Conservation (phyloP, 75 land plant species). For the Pinus tabuliformis region DNA sequence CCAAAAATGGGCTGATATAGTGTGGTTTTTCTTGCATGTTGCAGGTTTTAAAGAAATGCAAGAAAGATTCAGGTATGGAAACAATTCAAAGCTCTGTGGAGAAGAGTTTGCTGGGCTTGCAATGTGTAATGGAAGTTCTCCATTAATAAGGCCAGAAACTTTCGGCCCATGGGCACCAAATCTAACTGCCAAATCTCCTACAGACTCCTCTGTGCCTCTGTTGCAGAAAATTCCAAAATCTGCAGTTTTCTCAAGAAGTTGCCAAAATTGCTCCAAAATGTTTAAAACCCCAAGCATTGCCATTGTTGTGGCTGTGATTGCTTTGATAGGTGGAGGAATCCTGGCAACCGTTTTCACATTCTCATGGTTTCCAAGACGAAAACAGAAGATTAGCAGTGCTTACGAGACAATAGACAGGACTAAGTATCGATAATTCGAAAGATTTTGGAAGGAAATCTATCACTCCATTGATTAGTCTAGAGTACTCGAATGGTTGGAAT, state of each 20-base stretch:
- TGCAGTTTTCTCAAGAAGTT: slow-evolving; percentile 21
- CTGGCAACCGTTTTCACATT: slow-evolving; percentile 32
- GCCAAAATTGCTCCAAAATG: slow-evolving; percentile 24
- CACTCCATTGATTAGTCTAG: slow-evolving; percentile 51
- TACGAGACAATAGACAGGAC: slow-evolving; percentile 38
- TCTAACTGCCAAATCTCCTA: not conserved
- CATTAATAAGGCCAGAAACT: slow-evolving; percentile 31
- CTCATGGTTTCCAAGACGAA: slow-evolving; percentile 55
- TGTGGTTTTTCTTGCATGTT: slow-evolving; percentile 1
- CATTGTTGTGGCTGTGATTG: slow-evolving; percentile 27
- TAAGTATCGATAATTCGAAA: slow-evolving; percentile 35
- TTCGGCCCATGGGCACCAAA: slow-evolving; percentile 13
- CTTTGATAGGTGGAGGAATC: slow-evolving; percentile 25
- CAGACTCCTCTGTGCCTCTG: not conserved
- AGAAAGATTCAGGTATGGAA: slow-evolving; percentile 57
- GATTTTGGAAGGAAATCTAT: slow-evolving; percentile 34
- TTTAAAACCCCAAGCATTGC: slow-evolving; percentile 15
- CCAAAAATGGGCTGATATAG: not conserved
- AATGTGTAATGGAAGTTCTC: slow-evolving; percentile 24
- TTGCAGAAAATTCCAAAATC: slow-evolving; percentile 38
- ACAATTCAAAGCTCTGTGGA: slow-evolving; percentile 78
- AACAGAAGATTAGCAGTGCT: slow-evolving; percentile 58
- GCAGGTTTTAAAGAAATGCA: slow-evolving; percentile 60
- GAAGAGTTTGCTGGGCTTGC: slow-evolving; percentile 36
- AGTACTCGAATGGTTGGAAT: slow-evolving; percentile 61